A percentile compares a stretch with the other conserved stretches of the same genome.
Conservation (phyloP, 2,329 filamentous ascomycete genomes). For the Diaporthe amygdali region DNA sequence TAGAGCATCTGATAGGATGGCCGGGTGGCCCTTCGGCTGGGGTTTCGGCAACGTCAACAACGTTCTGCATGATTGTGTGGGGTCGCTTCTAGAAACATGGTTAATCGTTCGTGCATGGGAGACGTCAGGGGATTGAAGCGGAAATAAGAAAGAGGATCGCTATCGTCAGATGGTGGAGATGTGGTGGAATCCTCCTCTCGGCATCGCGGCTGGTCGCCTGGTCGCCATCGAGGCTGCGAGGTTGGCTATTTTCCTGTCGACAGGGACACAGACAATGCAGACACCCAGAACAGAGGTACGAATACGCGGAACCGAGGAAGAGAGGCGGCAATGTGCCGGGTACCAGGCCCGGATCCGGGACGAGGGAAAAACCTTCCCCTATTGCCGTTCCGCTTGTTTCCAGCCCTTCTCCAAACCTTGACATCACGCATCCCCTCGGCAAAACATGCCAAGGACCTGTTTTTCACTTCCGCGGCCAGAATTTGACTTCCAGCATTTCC, state of each 20-base stretch:
- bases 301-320: not conserved
- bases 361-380: not conserved
- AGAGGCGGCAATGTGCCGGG: not conserved
- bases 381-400: not conserved
- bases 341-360: not conserved
- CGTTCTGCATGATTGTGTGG: not conserved
- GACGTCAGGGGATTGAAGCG: not conserved
- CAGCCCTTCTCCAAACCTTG: not conserved
- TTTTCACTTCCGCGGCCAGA: not conserved
- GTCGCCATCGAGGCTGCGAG: no score
- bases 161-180: slow-evolving; percentile 1
- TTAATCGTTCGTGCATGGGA: not conserved
- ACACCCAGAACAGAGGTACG: not conserved
- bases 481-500: slow-evolving; percentile 5
- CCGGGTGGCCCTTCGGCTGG: not conserved
- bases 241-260: not conserved
- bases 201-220: not conserved
- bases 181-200: not conserved
- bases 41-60: slow-evolving; percentile 10
- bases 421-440: slow-evolving; percentile 2
- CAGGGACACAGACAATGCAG: not conserved
- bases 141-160: not conserved
- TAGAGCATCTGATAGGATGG: not conserved
- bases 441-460: slow-evolving; percentile 5
- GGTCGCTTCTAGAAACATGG: slow-evolving; percentile 3